Percentiles rank a stretch among this genome's conserved stretches.
These are phyloP conservation scores for Taiozyma sp. DNA, from an alignment of 1,139 yeast genomes.

Conservation along the genomic window DNA sequence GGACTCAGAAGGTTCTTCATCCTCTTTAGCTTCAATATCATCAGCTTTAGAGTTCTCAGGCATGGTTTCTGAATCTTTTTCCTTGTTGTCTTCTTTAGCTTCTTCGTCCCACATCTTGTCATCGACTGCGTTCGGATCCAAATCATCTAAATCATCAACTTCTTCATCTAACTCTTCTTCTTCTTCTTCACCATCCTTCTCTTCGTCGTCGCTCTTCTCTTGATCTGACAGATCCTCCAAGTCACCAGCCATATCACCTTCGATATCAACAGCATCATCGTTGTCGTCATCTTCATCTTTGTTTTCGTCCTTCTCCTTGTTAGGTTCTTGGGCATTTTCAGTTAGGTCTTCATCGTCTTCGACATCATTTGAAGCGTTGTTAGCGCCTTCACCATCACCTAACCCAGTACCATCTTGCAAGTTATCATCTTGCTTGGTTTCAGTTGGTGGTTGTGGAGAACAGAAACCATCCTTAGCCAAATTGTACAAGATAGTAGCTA, in stretches of 20 bases:
- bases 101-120: slow-evolving; percentile 99
- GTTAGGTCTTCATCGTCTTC: slow-evolving; percentile 89
- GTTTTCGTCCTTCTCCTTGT: slow-evolving; percentile 65
- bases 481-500: slow-evolving; percentile 50
- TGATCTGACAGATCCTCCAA: slow-evolving; percentile 75
- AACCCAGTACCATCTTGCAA: slow-evolving; percentile 87
- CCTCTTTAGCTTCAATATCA: slow-evolving; percentile 58
- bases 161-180: slow-evolving; percentile 83
- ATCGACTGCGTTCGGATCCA: slow-evolving; percentile 93
- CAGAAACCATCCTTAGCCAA: slow-evolving; percentile 90
- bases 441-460: slow-evolving; percentile 77
- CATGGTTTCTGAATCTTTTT: slow-evolving; percentile 64
- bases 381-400: slow-evolving; percentile 94
- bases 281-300: slow-evolving; percentile 51
- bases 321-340: slow-evolving; percentile 84
- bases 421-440: slow-evolving; percentile 57
- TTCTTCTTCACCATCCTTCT: slow-evolving; percentile 42
- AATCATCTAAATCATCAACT: slow-evolving; percentile 81
- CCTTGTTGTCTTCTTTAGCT: slow-evolving; percentile 66
- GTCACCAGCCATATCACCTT: slow-evolving; percentile 96
- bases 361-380: slow-evolving; percentile 73
- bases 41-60: slow-evolving; percentile 55
- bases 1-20: slow-evolving; percentile 36
- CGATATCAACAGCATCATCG: slow-evolving; percentile 86
- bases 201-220: slow-evolving; percentile 54